A percentile compares a stretch with the other conserved stretches of the same genome.
These are phyloP conservation scores for Fusarium coffeatum DNA, from an alignment of 2,329 filamentous ascomycete genomes.

Conservation along the genomic window DNA sequence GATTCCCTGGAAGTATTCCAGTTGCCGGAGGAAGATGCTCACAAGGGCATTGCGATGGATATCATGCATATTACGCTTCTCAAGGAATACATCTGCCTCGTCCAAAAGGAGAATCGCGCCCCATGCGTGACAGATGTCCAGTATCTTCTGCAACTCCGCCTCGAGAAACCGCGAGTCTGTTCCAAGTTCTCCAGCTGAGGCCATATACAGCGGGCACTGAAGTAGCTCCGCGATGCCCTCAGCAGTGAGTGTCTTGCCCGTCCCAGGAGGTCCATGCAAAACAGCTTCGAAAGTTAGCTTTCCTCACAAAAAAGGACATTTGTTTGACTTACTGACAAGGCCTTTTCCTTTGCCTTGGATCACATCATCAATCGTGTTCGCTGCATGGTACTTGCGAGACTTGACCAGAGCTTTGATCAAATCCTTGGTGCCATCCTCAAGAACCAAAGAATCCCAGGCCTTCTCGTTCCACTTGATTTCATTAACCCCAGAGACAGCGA, in stretches of 20 bases:
- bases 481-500: slow-evolving; percentile 80
- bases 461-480: slow-evolving; percentile 87
- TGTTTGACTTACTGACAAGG: slow-evolving; percentile 68
- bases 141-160: slow-evolving; percentile 81
- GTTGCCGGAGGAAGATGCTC: slow-evolving; percentile 84
- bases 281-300: slow-evolving; percentile 61
- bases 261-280: slow-evolving; percentile 86
- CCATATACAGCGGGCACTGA: slow-evolving; percentile 84
- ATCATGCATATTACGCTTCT: slow-evolving; percentile 84
- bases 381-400: slow-evolving; percentile 83
- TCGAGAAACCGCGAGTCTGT: slow-evolving; percentile 81
- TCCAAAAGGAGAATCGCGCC: slow-evolving; percentile 86
- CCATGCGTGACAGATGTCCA: slow-evolving; percentile 89
- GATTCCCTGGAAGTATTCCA: slow-evolving; percentile 94
- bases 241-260: slow-evolving; percentile 88
- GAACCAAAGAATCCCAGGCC: slow-evolving; percentile 84
- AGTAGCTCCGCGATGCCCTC: slow-evolving; percentile 88
- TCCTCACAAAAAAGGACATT: not conserved
- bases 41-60: slow-evolving; percentile 88
- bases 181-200: slow-evolving; percentile 83
- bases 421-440: slow-evolving; percentile 70
- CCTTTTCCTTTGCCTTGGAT: slow-evolving; percentile 88
- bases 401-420: slow-evolving; percentile 82
- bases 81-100: slow-evolving; percentile 86
- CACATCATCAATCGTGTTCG: slow-evolving; percentile 84